These are phyloP conservation scores for Scolecobasidium constrictum DNA, from an alignment of 2,329 filamentous ascomycete species.

Conservation along the genomic window DNA sequence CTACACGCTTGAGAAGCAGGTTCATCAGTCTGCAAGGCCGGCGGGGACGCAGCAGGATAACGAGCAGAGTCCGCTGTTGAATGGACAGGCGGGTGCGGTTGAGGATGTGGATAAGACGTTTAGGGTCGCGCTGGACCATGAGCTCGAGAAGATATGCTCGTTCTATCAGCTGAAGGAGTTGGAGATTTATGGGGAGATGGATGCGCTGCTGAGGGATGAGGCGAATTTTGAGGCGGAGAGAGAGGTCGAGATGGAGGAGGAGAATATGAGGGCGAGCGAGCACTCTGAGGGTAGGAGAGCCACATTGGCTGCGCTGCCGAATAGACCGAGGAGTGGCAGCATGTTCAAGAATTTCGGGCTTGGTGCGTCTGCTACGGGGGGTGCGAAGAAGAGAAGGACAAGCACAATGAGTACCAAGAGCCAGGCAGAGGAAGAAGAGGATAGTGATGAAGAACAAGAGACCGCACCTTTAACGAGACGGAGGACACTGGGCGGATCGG, in stretches of 20 bases:
- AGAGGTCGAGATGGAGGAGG: slow-evolving; percentile 23
- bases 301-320: not conserved
- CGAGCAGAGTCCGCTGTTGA: slow-evolving; percentile 76
- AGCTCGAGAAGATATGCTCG: slow-evolving; percentile 85
- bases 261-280: slow-evolving; percentile 24
- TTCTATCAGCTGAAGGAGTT: slow-evolving; percentile 87
- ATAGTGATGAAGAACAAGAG: slow-evolving; percentile 52
- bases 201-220: slow-evolving; percentile 65
- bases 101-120: slow-evolving; percentile 83
- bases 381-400: slow-evolving; percentile 30
- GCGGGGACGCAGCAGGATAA: slow-evolving; percentile 44
- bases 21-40: slow-evolving; percentile 41
- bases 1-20: slow-evolving; percentile 83
- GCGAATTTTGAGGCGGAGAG: slow-evolving; percentile 53
- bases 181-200: slow-evolving; percentile 74
- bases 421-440: slow-evolving; percentile 30
- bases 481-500: slow-evolving; percentile 23
- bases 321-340: slow-evolving; percentile 33
- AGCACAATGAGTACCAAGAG: slow-evolving; percentile 26
- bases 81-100: slow-evolving; percentile 50
- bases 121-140: slow-evolving; percentile 67
- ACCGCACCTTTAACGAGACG: slow-evolving; percentile 26
- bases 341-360: slow-evolving; percentile 41
- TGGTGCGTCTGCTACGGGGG: no score
- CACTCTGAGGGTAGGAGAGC: slow-evolving; percentile 15